Percentiles rank a stretch among this genome's conserved stretches.
phyloP scores from a whole-genome alignment of 1,284 basidiomycete species.

The Heterobasidion occidentale region DNA sequence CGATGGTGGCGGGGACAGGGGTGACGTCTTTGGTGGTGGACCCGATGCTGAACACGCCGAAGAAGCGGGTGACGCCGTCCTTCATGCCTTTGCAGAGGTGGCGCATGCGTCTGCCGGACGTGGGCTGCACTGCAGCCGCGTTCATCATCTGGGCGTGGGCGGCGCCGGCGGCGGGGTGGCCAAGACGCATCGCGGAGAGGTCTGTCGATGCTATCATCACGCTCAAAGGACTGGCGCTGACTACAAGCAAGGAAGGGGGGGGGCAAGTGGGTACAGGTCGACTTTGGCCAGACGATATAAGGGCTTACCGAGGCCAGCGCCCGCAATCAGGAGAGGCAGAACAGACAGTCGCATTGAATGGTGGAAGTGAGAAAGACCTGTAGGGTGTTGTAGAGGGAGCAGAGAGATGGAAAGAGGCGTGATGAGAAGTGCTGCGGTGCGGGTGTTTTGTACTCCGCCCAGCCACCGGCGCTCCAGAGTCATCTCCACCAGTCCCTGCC shows the following conservation, averaged over 20 bases:
- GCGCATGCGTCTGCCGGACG: constrained; percentile 8
- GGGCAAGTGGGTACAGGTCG: not conserved
- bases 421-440: not conserved
- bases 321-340: constrained; percentile 18
- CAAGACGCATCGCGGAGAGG: constrained; percentile 20
- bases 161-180: constrained; percentile 16
- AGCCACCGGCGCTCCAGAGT: too few relatives aligned
- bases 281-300: not conserved
- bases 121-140: constrained; percentile 1
- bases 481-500: too few relatives aligned
- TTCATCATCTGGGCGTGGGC: constrained; percentile 1
- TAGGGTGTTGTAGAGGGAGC: not conserved
- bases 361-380: not conserved
- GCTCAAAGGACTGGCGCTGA: constrained; percentile 28
- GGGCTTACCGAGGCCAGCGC: constrained; percentile 28
- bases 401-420: not conserved
- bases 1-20: not conserved
- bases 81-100: constrained; percentile 13
- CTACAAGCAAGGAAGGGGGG: constrained; percentile 10
- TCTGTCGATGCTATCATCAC: constrained; percentile 21
- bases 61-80: constrained; percentile 14
- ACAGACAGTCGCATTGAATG: not conserved
- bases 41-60: constrained; percentile 10
- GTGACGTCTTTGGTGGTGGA: not conserved
- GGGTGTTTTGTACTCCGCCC: not conserved